Evolutionary conservation across 2,329 filamentous ascomycete species (phyloP).

Genomic region (Graphilbum fragrans): DNA sequence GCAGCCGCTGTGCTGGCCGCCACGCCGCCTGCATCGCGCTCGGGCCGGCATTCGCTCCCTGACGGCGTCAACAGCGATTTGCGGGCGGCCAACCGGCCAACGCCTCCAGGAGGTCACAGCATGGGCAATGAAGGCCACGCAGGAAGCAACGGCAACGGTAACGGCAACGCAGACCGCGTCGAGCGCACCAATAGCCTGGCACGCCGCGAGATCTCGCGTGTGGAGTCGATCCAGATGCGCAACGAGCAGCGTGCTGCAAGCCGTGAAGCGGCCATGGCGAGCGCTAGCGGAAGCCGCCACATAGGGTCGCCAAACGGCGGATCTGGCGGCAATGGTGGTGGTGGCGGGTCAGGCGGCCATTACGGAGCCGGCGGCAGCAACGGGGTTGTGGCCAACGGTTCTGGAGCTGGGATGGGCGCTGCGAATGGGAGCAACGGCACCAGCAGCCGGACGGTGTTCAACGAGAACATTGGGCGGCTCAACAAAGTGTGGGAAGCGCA

Average conservation of each 20-base stretch:
- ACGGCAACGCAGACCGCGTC: slow-evolving; percentile 17
- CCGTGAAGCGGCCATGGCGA: slow-evolving; percentile 21
- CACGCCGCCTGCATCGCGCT: slow-evolving; percentile 7
- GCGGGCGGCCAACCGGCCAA: slow-evolving; percentile 21
- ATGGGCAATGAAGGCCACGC: background rate
- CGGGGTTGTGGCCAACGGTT: slow-evolving; percentile 6
- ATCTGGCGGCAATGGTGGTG: background rate
- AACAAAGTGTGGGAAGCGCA: slow-evolving; percentile 45
- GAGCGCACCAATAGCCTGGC: slow-evolving; percentile 38
- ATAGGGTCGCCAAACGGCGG: background rate
- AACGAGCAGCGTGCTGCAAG: slow-evolving; percentile 33
- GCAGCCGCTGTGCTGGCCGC: slow-evolving; percentile 1
- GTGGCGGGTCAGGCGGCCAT: background rate
- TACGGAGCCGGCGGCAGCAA: background rate
- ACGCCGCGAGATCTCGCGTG: slow-evolving; percentile 37
- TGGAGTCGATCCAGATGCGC: slow-evolving; percentile 37
- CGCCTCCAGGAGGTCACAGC: slow-evolving; percentile 1
- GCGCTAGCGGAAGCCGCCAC: background rate
- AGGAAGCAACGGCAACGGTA: background rate
- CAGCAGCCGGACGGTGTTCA: slow-evolving; percentile 19
- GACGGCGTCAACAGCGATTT: slow-evolving; percentile 21
- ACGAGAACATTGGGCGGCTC: slow-evolving; percentile 38
- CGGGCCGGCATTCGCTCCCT: slow-evolving; percentile 20
- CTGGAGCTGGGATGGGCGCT: slow-evolving; percentile 1
- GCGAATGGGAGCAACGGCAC: slow-evolving; percentile 15